Percentiles rank a stretch among this genome's conserved stretches.
Evolutionary conservation across 2,329 filamentous ascomycete genomes (phyloP).

Genomic region (Colletotrichum abscissum): DNA sequence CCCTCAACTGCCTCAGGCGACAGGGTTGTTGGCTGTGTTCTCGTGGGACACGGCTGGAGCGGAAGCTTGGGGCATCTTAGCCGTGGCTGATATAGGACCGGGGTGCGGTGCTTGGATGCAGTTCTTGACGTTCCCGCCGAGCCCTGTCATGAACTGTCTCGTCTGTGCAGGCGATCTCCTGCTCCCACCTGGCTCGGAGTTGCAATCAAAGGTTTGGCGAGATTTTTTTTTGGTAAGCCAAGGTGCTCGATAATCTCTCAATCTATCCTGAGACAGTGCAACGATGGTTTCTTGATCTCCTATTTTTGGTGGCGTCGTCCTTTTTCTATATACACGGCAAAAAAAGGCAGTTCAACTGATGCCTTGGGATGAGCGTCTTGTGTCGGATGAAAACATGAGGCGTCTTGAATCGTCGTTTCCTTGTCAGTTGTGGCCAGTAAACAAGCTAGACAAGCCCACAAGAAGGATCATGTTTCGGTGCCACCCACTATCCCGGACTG

Average conservation of each 20-base stretch:
- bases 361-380: background rate
- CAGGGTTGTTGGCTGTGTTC: conserved; percentile 26
- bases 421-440: conserved; percentile 10
- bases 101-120: conserved; percentile 20
- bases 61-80: conserved; percentile 31
- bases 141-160: conserved; percentile 21
- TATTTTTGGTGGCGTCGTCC: conserved; percentile 20
- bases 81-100: conserved; percentile 31
- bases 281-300: conserved; percentile 1
- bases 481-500: conserved; percentile 1
- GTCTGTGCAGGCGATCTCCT: conserved; percentile 34
- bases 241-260: conserved; percentile 1
- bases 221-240: background rate
- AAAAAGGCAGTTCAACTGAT: background rate
- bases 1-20: conserved; percentile 17
- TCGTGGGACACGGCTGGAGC: conserved; percentile 27
- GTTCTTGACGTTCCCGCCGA: conserved; percentile 28
- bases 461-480: conserved; percentile 6
- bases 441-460: conserved; percentile 14
- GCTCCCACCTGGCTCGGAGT: conserved; percentile 3
- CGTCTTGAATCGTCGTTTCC: conserved; percentile 11
- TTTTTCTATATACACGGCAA: background rate
- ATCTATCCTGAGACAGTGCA: background rate
- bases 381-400: conserved; percentile 5
- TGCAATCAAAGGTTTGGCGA: conserved; percentile 10